These are phyloP conservation scores for Umbelopsis isabellina DNA, from an alignment of 192 early-diverging fungal species.

Conservation along the genomic window DNA sequence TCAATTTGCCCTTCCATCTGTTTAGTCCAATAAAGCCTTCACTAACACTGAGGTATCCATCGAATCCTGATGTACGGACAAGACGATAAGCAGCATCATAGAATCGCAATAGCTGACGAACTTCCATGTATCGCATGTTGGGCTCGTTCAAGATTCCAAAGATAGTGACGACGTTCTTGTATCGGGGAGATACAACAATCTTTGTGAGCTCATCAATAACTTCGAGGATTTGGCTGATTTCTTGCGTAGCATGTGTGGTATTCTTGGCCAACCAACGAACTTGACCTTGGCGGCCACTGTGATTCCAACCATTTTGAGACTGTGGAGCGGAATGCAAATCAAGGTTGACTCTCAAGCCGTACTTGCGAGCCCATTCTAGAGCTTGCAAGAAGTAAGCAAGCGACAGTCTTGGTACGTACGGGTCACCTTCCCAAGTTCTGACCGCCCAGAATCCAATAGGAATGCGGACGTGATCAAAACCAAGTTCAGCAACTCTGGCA, in stretches of 20 bases:
- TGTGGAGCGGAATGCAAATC: constrained; percentile 69
- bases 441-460: constrained; percentile 73
- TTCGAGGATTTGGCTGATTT: constrained; percentile 47
- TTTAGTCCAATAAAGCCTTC: constrained; percentile 41
- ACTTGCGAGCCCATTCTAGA: constrained; percentile 60
- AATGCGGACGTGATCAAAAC: constrained; percentile 66
- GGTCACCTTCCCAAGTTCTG: constrained; percentile 49
- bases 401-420: constrained; percentile 60
- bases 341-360: constrained; percentile 61
- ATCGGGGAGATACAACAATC: constrained; percentile 45
- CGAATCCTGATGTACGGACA: constrained; percentile 28
- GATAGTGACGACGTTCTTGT: constrained; percentile 40
- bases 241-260: constrained; percentile 42
- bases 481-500: constrained; percentile 41
- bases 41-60: constrained; percentile 31
- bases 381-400: constrained; percentile 53
- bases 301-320: constrained; percentile 70
- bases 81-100: constrained; percentile 38
- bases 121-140: constrained; percentile 29
- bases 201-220: constrained; percentile 52
- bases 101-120: constrained; percentile 31
- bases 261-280: constrained; percentile 43
- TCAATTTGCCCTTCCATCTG: constrained; percentile 34
- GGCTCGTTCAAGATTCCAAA: constrained; percentile 53
- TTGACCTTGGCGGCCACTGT: constrained; percentile 40